A percentile compares a stretch with the other conserved stretches of the same genome.
Conservation (phyloP, 2,329 filamentous ascomycete genomes). For the Phaeosphaeria sp. region DNA sequence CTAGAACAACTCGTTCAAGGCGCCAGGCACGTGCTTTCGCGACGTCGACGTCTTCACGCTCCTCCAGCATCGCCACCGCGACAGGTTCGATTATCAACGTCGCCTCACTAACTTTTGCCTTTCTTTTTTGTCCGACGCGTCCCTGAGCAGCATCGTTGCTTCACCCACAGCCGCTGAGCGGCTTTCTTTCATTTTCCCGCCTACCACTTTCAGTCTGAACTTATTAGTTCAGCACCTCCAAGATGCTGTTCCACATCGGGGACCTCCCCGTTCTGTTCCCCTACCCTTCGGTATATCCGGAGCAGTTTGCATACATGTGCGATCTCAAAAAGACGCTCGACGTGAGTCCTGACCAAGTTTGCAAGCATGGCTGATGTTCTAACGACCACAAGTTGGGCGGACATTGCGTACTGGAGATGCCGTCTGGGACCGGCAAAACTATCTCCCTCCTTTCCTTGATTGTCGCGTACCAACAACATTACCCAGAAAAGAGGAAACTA, state of each 20-base stretch:
- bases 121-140: not conserved
- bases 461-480: conserved; percentile 93
- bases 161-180: not conserved
- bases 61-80: not conserved
- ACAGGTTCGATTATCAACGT: not conserved
- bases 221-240: conserved; percentile 29
- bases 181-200: not conserved
- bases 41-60: not conserved
- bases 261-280: conserved; percentile 74
- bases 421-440: conserved; percentile 97
- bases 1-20: not conserved
- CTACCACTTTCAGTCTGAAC: not conserved
- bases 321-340: conserved; percentile 90
- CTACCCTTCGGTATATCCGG: conserved; percentile 76
- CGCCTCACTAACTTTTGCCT: not conserved
- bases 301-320: conserved; percentile 72
- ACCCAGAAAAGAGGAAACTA: conserved; percentile 90
- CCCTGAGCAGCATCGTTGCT: not conserved
- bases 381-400: conserved; percentile 63
- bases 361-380: no score
- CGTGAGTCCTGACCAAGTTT: not conserved
- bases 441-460: conserved; percentile 94
- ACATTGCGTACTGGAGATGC: conserved; percentile 98
- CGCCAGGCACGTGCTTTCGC: not conserved
- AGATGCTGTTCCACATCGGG: conserved; percentile 82